Conservation (phyloP, 345 rosid species). For the Syzygium oleosum region DNA sequence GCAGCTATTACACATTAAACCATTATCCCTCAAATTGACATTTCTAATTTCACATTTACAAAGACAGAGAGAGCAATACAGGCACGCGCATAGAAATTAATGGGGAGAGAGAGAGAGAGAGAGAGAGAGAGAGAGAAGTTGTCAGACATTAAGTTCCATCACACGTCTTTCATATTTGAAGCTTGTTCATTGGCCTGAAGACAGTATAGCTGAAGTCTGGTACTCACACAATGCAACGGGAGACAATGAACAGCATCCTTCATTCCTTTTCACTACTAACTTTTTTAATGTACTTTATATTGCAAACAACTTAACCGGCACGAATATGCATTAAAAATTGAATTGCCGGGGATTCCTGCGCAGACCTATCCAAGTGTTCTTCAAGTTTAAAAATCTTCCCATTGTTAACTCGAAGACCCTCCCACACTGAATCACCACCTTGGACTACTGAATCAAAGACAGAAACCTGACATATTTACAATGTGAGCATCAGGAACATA, state of each 20-base stretch:
- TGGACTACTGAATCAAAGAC: slow-evolving; percentile 88
- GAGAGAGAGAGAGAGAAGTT: too few species aligned
- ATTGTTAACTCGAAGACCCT: slow-evolving; percentile 72
- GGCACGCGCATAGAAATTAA: background rate
- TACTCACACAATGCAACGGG: background rate
- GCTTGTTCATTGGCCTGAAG: background rate
- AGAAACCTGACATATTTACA: slow-evolving; percentile 46
- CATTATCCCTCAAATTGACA: background rate
- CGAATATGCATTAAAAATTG: background rate
- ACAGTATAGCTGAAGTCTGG: background rate
- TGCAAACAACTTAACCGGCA: background rate
- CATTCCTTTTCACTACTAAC: background rate
- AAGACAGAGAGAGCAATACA: background rate
- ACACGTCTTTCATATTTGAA: background rate
- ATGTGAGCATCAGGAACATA: slow-evolving; percentile 2
- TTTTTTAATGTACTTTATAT: background rate
- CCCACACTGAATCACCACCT: slow-evolving; percentile 97
- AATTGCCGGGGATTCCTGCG: background rate
- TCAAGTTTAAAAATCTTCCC: slow-evolving; percentile 84
- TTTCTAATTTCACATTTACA: background rate
- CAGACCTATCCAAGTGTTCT: slow-evolving; percentile 76
- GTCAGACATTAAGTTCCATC: background rate
- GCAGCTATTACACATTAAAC: background rate
- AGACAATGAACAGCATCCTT: background rate
- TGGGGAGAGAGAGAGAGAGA: background rate